phyloP scores from a whole-genome alignment of 495 filamentous ascomycete genomes.

The Lepidopterella palustris region DNA sequence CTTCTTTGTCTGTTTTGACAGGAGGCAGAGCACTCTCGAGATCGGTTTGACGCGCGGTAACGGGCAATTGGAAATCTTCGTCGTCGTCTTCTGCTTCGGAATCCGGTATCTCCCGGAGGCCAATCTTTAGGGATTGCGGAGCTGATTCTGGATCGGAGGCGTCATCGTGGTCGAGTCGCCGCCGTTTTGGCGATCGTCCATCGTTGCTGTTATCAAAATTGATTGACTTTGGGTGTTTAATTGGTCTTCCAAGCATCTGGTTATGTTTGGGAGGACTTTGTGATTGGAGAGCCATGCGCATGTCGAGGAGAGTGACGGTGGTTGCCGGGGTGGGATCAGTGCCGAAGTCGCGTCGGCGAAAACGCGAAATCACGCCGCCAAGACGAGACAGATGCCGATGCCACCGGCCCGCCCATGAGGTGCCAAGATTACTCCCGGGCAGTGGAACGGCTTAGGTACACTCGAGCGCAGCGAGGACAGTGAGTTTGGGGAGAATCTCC shows the following conservation, averaged over 20 bases:
- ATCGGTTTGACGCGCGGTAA: conserved; percentile 51
- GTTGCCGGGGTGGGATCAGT: not conserved
- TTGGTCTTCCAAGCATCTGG: conserved; percentile 31
- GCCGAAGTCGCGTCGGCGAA: not conserved
- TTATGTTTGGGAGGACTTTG: conserved; percentile 36
- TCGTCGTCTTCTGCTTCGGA: conserved; percentile 34
- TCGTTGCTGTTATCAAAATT: conserved; percentile 29
- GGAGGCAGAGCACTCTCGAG: conserved; percentile 70
- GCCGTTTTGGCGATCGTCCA: conserved; percentile 31
- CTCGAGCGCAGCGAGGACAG: no score
- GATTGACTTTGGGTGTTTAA: conserved; percentile 34
- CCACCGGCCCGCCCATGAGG: no score
- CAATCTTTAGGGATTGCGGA: conserved; percentile 3
- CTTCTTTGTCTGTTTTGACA: conserved; percentile 59
- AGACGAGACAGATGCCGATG: no score
- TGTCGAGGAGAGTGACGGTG: not conserved
- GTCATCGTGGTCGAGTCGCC: conserved; percentile 15
- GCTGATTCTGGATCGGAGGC: not conserved
- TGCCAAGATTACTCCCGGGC: no score
- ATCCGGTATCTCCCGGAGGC: conserved; percentile 25
- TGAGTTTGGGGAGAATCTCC: no score
- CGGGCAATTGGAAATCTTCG: conserved; percentile 18
- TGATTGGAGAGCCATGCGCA: conserved; percentile 32
- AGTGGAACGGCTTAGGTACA: no score
- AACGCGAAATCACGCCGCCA: not conserved